phyloP scores from a whole-genome alignment of 345 rosid genomes.

The Nasturtium officinale region DNA sequence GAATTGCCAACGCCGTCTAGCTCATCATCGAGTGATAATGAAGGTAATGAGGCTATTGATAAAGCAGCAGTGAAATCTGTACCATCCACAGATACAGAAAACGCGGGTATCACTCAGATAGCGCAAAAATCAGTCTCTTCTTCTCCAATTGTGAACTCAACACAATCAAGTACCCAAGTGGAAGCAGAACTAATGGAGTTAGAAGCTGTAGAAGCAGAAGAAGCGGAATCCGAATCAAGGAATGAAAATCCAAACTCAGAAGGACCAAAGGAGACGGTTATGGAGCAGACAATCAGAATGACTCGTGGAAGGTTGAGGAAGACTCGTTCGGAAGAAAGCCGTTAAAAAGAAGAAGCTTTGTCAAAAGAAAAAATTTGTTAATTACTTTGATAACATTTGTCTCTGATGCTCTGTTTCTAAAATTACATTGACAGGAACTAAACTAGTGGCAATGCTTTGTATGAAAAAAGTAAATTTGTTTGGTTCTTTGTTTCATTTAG shows the following conservation, averaged over 20 bases:
- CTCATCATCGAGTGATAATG: slow-evolving; percentile 70
- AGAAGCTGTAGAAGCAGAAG: slow-evolving; percentile 44
- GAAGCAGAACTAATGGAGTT: slow-evolving; percentile 56
- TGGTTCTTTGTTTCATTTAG: slow-evolving; percentile 6
- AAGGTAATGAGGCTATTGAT: slow-evolving; percentile 40
- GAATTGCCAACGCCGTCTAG: slow-evolving; percentile 69
- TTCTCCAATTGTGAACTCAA: slow-evolving; percentile 45
- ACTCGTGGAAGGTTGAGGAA: slow-evolving; percentile 61
- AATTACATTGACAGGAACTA: slow-evolving; percentile 29
- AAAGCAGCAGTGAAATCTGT: slow-evolving; percentile 37
- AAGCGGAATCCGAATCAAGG: slow-evolving; percentile 41
- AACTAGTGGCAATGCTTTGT: slow-evolving; percentile 30
- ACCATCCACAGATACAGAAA: slow-evolving; percentile 38
- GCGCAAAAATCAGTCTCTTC: slow-evolving; percentile 51
- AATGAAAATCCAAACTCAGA: slow-evolving; percentile 47
- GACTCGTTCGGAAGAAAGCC: slow-evolving; percentile 49
- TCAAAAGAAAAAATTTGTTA: neutral
- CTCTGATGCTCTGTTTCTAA: slow-evolving; percentile 15
- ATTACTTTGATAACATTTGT: slow-evolving; percentile 19
- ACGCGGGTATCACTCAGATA: slow-evolving; percentile 30
- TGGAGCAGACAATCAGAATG: slow-evolving; percentile 52
- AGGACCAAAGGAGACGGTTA: slow-evolving; percentile 53
- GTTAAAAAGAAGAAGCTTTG: slow-evolving; percentile 24
- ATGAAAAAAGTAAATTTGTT: slow-evolving; percentile 34
- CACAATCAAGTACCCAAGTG: slow-evolving; percentile 41